phyloP scores from a whole-genome alignment of 805 yeast genomes.

The Wickerhamiella azyma region DNA sequence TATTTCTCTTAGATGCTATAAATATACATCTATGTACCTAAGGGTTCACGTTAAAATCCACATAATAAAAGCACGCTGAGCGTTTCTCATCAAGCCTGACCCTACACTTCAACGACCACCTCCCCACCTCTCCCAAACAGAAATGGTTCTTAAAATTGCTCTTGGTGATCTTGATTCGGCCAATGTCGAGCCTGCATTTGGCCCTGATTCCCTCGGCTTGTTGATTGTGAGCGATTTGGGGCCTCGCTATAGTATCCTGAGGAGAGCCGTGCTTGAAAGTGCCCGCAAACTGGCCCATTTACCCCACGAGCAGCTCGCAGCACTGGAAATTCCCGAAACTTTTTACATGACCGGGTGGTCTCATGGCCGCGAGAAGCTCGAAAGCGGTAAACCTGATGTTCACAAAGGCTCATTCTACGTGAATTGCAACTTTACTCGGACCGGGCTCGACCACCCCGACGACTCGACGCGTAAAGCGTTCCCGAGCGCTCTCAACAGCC shows the following conservation, averaged over 20 bases:
- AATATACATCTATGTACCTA: too few species aligned
- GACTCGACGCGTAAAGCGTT: conserved; percentile 20
- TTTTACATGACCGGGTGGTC: conserved; percentile 51
- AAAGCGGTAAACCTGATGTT: conserved; percentile 33
- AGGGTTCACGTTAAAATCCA: too few species aligned
- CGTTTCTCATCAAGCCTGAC: too few species aligned
- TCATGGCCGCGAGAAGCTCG: conserved; percentile 39
- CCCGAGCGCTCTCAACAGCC: conserved; percentile 31
- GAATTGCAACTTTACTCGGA: conserved; percentile 43
- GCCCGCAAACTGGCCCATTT: conserved; percentile 33
- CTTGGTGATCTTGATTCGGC: conserved; percentile 22
- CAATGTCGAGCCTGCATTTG: conserved; percentile 36
- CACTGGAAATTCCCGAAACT: conserved; percentile 36
- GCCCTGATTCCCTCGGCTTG: conserved; percentile 42
- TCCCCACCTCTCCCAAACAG: too few species aligned
- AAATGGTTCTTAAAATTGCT: conserved; percentile 1
- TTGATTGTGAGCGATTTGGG: conserved; percentile 36
- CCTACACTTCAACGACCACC: too few species aligned
- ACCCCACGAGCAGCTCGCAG: conserved; percentile 25
- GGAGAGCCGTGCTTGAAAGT: conserved; percentile 32
- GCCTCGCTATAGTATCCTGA: conserved; percentile 25
- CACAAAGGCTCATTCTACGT: conserved; percentile 46
- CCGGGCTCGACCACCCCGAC: conserved; percentile 34
- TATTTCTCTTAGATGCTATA: too few species aligned
- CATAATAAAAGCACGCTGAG: too few species aligned